Conservation (phyloP, 257 asterid species). For the Orobanche coerulescens region DNA sequence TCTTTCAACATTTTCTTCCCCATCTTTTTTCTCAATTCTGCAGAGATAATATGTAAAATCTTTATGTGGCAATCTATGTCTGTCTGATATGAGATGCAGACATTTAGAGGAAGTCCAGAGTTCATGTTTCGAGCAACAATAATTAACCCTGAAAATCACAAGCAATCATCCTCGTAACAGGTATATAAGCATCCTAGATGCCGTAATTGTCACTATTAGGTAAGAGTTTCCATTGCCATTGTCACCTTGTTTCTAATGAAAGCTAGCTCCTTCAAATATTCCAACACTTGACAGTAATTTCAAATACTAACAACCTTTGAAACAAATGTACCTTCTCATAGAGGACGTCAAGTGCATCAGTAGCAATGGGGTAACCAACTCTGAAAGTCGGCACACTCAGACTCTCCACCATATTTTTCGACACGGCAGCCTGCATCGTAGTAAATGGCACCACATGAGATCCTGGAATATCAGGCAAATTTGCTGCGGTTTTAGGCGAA, state of each 20-base stretch:
- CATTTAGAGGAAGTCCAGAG: background rate
- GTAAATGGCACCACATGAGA: slow-evolving; percentile 62
- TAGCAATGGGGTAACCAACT: slow-evolving; percentile 60
- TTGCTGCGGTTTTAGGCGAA: slow-evolving; percentile 32
- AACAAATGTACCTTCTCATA: slow-evolving; percentile 56
- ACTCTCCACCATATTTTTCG: slow-evolving; percentile 81
- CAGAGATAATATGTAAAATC: background rate
- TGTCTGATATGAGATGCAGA: background rate
- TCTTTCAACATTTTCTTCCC: too few relatives aligned
- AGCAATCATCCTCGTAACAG: background rate
- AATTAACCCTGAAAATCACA: background rate
- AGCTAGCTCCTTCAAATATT: too few relatives aligned
- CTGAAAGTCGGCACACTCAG: slow-evolving; percentile 70
- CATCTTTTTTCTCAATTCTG: background rate
- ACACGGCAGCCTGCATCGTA: slow-evolving; percentile 75
- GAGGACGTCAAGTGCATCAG: slow-evolving; percentile 71
- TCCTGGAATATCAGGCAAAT: slow-evolving; percentile 57
- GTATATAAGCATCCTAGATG: background rate
- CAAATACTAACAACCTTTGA: background rate
- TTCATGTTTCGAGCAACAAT: background rate
- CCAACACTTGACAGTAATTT: too few relatives aligned
- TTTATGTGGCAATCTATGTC: background rate
- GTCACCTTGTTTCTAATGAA: background rate
- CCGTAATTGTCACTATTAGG: background rate
- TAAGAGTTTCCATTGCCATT: too few relatives aligned